Evolutionary conservation across 2,329 filamentous ascomycete species (phyloP), one percentile per base, ranked within the genome.

Genomic region (Periconia sp.): DNA sequence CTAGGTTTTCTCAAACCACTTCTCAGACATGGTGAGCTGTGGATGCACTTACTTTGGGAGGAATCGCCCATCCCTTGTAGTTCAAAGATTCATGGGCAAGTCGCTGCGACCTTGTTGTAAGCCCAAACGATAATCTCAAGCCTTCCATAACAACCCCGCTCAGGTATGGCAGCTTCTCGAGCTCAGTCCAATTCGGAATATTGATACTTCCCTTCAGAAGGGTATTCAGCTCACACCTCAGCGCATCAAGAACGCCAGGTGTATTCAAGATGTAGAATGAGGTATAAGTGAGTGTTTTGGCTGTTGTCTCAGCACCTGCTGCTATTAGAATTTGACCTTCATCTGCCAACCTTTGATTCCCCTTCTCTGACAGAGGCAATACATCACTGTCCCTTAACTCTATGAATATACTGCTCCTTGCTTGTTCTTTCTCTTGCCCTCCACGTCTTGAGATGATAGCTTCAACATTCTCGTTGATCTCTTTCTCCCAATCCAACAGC

Each of bases 391-490:
- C 40, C 1, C 67, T 45, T 1, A 69, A 39, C 22, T 63, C 62
- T 15, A 67, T 55, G 40, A 70, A 67, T 10, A 65, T 46, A n/a
- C 55, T 61, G 15, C n/a, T n/a, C n/a, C n/a, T n/a, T n/a, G n/a
- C n/a, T n/a, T n/a, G n/a, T n/a, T 36, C 34, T 13, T 16, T 35
- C 13, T 35, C 32, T 28, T 36, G 13, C 17, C 28, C 21, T n/a
- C 11, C 30, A 19, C n/a, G 17, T 30, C 13, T 30, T 9, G 13
- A 9, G 6, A 33, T 17, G 16, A 33, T 33, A 9, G 30, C 17
- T n/a, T 33, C 17, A 17, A 33, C 30, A 9, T 33, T 5, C 8
- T 9, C 15, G 8, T 16, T 9, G 13, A 33, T 19, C 5, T 19
- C 17, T 9, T 19, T 33, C 17, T 33, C 30, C 13, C 7, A 19